Percentiles rank a stretch among this genome's conserved stretches.
phyloP scores from a whole-genome alignment of 164 flowering plant species.

The Vitis rotundifolia region DNA sequence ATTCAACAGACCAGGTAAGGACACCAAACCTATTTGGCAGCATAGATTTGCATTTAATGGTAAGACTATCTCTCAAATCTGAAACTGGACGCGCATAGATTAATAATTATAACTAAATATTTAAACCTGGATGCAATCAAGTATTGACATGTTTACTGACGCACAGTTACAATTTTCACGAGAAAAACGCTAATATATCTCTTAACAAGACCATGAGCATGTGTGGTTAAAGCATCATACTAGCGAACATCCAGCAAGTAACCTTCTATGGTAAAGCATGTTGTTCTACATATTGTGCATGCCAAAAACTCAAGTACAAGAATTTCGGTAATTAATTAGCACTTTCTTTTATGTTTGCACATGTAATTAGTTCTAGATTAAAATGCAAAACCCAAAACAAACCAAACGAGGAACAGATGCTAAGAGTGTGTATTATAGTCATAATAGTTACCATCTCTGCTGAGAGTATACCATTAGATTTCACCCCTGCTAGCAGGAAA shows the following conservation, averaged over 20 bases:
- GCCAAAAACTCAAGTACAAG: neutral
- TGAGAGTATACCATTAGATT: slow-evolving; percentile 87
- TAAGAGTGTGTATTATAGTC: neutral
- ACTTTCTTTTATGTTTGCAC: neutral
- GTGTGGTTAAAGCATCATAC: neutral
- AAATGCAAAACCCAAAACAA: neutral
- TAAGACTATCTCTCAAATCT: neutral
- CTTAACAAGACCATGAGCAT: neutral
- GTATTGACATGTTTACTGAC: neutral
- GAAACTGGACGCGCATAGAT: neutral
- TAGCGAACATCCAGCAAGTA: too few relatives aligned
- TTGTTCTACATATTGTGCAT: neutral
- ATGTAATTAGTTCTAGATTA: neutral
- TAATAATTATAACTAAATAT: neutral
- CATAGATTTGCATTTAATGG: neutral
- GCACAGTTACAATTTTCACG: neutral
- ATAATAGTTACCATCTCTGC: slow-evolving; percentile 91
- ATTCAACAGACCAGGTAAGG: neutral
- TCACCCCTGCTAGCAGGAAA: slow-evolving; percentile 94
- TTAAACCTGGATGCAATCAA: too few relatives aligned
- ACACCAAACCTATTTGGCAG: too few relatives aligned
- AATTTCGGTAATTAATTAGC: neutral
- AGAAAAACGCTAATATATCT: neutral
- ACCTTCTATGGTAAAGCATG: too few relatives aligned
- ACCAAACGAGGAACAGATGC: neutral